These are phyloP conservation scores for Lachnellula hyalina DNA, from an alignment of 2,329 filamentous ascomycete species.

Conservation along the genomic window DNA sequence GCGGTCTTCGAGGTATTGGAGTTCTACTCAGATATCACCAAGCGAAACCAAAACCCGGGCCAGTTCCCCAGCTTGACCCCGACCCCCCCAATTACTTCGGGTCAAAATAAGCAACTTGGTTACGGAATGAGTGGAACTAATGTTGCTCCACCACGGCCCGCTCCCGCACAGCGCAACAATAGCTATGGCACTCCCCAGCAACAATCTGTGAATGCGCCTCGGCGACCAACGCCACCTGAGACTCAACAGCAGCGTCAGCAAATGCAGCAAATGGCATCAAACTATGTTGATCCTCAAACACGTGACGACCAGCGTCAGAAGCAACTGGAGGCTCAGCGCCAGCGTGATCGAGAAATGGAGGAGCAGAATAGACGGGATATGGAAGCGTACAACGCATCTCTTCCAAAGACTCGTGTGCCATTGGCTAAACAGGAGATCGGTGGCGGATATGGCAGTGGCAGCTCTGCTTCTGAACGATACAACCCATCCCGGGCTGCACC, in stretches of 20 bases:
- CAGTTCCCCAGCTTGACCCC: constrained; percentile 64
- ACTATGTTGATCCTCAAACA: constrained; percentile 46
- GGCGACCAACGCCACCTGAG: constrained; percentile 42
- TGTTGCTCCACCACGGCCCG: constrained; percentile 65
- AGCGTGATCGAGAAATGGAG: constrained; percentile 50
- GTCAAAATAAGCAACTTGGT: constrained; percentile 58
- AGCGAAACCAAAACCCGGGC: constrained; percentile 65
- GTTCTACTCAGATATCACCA: constrained; percentile 80
- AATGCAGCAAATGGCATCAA: constrained; percentile 51
- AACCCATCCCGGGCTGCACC: constrained; percentile 83
- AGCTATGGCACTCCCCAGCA: constrained; percentile 32
- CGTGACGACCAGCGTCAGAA: constrained; percentile 54
- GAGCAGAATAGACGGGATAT: constrained; percentile 69
- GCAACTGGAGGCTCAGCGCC: constrained; percentile 53
- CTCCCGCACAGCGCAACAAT: constrained; percentile 43
- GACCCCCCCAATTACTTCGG: constrained; percentile 50
- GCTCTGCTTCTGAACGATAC: constrained; percentile 55
- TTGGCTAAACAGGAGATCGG: constrained; percentile 88
- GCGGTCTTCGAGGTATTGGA: constrained; percentile 76
- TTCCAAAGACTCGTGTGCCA: constrained; percentile 75
- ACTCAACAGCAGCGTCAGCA: constrained; percentile 47
- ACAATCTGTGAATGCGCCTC: constrained; percentile 31
- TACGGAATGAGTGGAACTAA: constrained; percentile 47
- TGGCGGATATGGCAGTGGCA: constrained; percentile 41
- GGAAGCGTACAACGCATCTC: constrained; percentile 83